Evolutionary conservation across 306 rosid species (phyloP).

Genomic region (Glycine tomentella): DNA sequence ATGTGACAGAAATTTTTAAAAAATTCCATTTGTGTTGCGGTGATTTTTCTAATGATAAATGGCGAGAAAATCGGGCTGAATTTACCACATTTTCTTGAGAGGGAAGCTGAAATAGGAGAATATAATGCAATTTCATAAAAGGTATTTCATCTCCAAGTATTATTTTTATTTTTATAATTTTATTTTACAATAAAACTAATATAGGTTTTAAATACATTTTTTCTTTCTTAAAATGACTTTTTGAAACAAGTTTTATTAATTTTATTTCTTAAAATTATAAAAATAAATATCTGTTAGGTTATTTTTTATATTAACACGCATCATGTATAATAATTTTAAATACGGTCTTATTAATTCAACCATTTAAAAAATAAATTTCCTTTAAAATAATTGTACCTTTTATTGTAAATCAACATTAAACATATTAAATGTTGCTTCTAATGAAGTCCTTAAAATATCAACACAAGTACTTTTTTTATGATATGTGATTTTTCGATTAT

Average conservation of each 20-base stretch:
- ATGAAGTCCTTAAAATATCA: background rate
- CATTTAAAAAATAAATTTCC: background rate
- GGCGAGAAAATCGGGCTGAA: background rate
- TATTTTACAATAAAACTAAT: too few relatives aligned
- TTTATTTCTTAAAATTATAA: background rate
- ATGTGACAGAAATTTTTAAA: background rate
- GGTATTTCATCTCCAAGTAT: too few relatives aligned
- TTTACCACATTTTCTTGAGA: background rate
- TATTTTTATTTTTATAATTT: too few relatives aligned
- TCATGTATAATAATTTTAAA: background rate
- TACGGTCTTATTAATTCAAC: background rate
- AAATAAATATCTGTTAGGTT: too few relatives aligned
- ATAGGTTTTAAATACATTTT: too few relatives aligned
- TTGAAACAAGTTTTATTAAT: background rate
- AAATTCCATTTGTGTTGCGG: background rate
- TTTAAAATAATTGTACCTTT: too few relatives aligned
- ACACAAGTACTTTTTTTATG: background rate
- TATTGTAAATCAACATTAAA: background rate
- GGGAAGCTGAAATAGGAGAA: background rate
- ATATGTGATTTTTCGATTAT: background rate
- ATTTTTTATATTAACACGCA: too few relatives aligned
- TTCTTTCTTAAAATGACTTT: too few relatives aligned
- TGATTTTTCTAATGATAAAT: background rate
- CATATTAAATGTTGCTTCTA: too few relatives aligned
- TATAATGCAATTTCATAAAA: background rate